A percentile compares a stretch with the other conserved stretches of the same genome.
These are phyloP conservation scores for Tolypocladium nubicola DNA, from an alignment of 2,329 filamentous ascomycete species.

Conservation along the genomic window DNA sequence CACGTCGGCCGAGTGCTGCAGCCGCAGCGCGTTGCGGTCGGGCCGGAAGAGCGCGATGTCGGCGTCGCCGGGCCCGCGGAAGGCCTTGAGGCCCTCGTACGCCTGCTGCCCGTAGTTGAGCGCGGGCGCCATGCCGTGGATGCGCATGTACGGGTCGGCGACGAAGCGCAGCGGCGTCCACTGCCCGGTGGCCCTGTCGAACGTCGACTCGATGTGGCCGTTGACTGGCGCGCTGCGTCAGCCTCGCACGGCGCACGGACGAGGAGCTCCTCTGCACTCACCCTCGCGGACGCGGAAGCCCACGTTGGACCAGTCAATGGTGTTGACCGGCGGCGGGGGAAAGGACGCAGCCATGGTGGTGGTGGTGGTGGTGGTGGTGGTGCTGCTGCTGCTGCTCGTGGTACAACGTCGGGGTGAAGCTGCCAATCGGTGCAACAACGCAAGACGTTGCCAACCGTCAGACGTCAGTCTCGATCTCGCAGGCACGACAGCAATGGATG, in stretches of 20 bases:
- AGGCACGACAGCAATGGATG: neutral
- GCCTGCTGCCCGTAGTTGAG: conserved; percentile 97
- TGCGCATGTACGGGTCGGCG: conserved; percentile 69
- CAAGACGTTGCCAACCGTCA: neutral
- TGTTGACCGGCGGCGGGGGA: conserved; percentile 66
- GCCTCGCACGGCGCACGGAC: neutral
- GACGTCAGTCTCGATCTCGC: neutral
- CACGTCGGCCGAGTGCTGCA: conserved; percentile 76
- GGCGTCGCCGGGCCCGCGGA: conserved; percentile 61
- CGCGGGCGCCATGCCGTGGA: conserved; percentile 91
- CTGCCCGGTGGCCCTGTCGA: conserved; percentile 59
- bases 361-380: neutral
- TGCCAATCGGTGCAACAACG: neutral
- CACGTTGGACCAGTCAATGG: conserved; percentile 88
- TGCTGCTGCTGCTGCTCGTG: neutral
- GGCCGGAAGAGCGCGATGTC: conserved; percentile 82
- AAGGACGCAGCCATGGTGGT: conserved; percentile 42
- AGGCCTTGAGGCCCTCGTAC: conserved; percentile 97
- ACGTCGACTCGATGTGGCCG: conserved; percentile 85
- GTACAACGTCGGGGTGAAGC: neutral
- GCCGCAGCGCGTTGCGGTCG: conserved; percentile 68
- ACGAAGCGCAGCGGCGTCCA: conserved; percentile 77
- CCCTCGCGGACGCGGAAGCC: conserved; percentile 90
- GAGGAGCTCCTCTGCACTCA: conserved; percentile 21
- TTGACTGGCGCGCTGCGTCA: conserved; percentile 50